A percentile compares a stretch with the other conserved stretches of the same genome.
Conservation (phyloP, 2,329 filamentous ascomycete genomes). For the Thelonectria rubi region DNA sequence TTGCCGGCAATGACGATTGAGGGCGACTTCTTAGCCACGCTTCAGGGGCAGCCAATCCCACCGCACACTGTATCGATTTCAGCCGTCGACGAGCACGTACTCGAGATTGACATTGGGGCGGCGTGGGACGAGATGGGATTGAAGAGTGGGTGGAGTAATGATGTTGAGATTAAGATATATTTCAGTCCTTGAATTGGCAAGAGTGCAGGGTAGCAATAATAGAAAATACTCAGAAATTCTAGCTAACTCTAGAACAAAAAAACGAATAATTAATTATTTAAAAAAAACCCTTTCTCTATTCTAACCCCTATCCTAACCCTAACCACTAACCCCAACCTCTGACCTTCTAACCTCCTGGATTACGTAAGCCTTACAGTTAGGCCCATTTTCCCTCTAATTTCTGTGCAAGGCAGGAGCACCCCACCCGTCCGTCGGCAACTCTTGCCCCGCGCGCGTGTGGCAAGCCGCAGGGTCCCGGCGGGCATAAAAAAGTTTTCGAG, state of each 20-base stretch:
- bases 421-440: no score
- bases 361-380: no score
- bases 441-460: slow-evolving; percentile 27
- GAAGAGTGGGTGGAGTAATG: slow-evolving; percentile 80
- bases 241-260: not conserved
- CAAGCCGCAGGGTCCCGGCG: slow-evolving; percentile 29
- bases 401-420: no score
- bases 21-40: slow-evolving; percentile 76
- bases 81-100: slow-evolving; percentile 61
- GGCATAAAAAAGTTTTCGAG: slow-evolving; percentile 54
- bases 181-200: slow-evolving; percentile 54
- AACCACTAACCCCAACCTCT: no score
- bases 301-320: no score
- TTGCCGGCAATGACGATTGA: slow-evolving; percentile 68
- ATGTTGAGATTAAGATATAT: slow-evolving; percentile 74
- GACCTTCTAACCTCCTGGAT: no score
- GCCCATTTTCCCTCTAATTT: no score
- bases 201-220: no score
- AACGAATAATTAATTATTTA: no score
- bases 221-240: not conserved
- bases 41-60: slow-evolving; percentile 77
- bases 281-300: no score
- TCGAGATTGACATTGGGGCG: slow-evolving; percentile 78
- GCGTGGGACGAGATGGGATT: slow-evolving; percentile 83
- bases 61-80: slow-evolving; percentile 69